A percentile compares a stretch with the other conserved stretches of the same genome.
Conservation (phyloP, 2,329 filamentous ascomycete species). For the Aspergillus thermomutatus region DNA sequence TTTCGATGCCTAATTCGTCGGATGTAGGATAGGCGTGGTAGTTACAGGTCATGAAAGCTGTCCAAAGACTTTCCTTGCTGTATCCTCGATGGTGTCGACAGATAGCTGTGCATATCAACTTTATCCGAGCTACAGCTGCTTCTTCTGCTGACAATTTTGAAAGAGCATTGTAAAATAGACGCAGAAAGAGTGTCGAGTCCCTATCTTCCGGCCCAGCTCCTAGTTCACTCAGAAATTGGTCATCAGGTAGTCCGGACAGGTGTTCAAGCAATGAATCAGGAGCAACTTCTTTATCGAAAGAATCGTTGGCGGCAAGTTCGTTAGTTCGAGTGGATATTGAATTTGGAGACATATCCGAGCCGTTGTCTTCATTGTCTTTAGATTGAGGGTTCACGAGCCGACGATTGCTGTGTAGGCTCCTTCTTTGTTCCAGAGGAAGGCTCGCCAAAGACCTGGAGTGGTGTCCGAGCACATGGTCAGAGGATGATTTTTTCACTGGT, state of each 20-base stretch:
- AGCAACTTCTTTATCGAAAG: constrained; percentile 8
- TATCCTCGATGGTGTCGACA: constrained; percentile 39
- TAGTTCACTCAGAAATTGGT: constrained; percentile 32
- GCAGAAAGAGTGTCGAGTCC: constrained; percentile 42
- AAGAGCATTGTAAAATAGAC: constrained; percentile 36
- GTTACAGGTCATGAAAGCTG: constrained; percentile 33
- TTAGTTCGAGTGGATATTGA: background rate
- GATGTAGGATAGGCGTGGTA: constrained; percentile 33
- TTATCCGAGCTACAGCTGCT: constrained; percentile 32
- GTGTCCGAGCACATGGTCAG: constrained; percentile 18
- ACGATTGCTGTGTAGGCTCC: constrained; percentile 24
- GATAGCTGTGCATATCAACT: constrained; percentile 37
- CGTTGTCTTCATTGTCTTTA: background rate
- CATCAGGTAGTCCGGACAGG: constrained; percentile 28
- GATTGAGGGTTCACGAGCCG: background rate
- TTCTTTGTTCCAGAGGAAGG: constrained; percentile 25
- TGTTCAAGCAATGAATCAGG: constrained; percentile 22
- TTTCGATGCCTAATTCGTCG: constrained; percentile 29
- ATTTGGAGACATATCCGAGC: background rate
- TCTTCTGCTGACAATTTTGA: constrained; percentile 25
- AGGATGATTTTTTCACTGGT: constrained; percentile 16
- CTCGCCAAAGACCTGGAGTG: constrained; percentile 14
- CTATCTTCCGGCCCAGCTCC: constrained; percentile 36
- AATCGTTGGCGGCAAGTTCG: background rate
- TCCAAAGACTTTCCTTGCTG: constrained; percentile 29